Conservation (phyloP, 805 yeast genomes). For the Wilhelminamyces savonicus region DNA sequence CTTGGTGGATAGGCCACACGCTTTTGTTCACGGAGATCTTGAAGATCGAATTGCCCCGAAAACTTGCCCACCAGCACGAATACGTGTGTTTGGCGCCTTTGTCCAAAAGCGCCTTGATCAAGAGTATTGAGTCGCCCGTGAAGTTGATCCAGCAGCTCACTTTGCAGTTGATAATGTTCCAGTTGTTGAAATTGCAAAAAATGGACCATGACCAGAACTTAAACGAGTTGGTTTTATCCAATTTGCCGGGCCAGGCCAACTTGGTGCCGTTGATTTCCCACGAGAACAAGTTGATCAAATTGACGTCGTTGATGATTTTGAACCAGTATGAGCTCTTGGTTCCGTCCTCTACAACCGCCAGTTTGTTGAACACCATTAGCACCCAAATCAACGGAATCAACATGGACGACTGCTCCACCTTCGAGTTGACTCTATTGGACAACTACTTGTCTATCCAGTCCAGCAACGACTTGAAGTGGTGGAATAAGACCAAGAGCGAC, state of each 20-base stretch:
- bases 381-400: conserved; percentile 3
- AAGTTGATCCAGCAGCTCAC: conserved; percentile 58
- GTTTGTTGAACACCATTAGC: too few species aligned
- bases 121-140: conserved; percentile 40
- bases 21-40: conserved; percentile 55
- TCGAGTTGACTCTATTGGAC: conserved; percentile 55
- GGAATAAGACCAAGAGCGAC: conserved; percentile 45
- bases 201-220: conserved; percentile 15
- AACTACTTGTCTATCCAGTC: conserved; percentile 48
- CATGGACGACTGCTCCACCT: conserved; percentile 31
- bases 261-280: conserved; percentile 34
- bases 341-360: background rate
- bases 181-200: conserved; percentile 18
- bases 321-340: conserved; percentile 28
- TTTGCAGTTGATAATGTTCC: conserved; percentile 51
- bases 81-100: conserved; percentile 68
- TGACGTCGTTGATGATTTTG: conserved; percentile 42
- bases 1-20: conserved; percentile 79
- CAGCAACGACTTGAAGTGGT: conserved; percentile 73
- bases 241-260: conserved; percentile 41
- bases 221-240: conserved; percentile 19
- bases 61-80: too few species aligned
- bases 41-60: conserved; percentile 48
- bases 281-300: conserved; percentile 35
- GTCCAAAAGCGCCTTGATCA: conserved; percentile 49